Evolutionary conservation across 148 eudicot species (phyloP).

Genomic region (Selenicereus undatus): DNA sequence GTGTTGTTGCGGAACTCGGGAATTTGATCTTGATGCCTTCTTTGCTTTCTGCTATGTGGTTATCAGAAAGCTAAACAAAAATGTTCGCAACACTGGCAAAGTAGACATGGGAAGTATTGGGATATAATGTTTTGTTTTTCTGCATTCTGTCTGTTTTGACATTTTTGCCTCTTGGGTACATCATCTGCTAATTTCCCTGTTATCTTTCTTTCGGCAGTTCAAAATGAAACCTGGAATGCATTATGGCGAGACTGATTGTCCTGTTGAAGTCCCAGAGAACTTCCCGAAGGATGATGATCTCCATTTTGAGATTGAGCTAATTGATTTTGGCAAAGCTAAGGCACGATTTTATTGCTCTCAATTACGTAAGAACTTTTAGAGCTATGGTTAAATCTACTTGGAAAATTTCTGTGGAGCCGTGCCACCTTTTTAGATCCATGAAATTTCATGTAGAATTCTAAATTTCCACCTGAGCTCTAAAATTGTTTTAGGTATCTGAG

Average conservation of each 20-base stretch:
- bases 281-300: conserved; percentile 91
- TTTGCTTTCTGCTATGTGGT: background rate
- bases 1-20: background rate
- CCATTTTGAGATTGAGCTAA: conserved; percentile 86
- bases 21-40: background rate
- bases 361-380: background rate
- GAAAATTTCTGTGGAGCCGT: background rate
- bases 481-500: background rate
- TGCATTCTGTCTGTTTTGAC: background rate
- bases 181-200: conserved; percentile 8
- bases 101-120: background rate
- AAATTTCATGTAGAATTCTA: background rate
- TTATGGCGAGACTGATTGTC: conserved; percentile 90
- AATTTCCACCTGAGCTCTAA: background rate
- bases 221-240: conserved; percentile 94
- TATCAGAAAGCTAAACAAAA: background rate
- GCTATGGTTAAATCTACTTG: background rate
- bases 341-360: conserved; percentile 34
- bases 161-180: background rate
- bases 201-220: conserved; percentile 48
- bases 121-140: background rate
- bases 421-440: background rate
- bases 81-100: background rate
- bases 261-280: conserved; percentile 66
- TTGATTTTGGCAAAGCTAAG: conserved; percentile 91